Evolutionary conservation across 129 eudicot species (phyloP).

Genomic region (Scalesia atractyloides): DNA sequence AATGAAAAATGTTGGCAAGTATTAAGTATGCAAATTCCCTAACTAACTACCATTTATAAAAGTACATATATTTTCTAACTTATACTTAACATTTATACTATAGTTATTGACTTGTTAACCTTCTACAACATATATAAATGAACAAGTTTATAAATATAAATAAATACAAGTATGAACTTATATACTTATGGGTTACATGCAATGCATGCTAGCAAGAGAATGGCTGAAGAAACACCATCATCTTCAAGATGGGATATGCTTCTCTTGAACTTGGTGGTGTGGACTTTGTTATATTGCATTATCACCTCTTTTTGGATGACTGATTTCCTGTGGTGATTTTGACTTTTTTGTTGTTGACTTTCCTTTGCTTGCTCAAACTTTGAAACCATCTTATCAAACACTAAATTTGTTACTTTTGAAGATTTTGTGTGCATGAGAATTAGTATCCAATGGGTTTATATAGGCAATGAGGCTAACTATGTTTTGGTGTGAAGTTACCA

Average conservation of each 20-base stretch:
- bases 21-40: not conserved
- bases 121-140: not conserved
- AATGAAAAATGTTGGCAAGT: not conserved
- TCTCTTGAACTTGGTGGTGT: conserved; percentile 74
- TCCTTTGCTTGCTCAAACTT: conserved; percentile 40
- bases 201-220: conserved; percentile 73
- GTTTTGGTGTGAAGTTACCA: conserved; percentile 5
- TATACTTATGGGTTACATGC: conserved; percentile 42
- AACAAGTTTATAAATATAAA: not conserved
- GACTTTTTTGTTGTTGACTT: conserved; percentile 38
- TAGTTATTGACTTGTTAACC: not conserved
- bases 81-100: not conserved
- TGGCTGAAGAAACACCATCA: conserved; percentile 78
- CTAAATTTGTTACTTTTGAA: conserved; percentile 17
- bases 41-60: not conserved
- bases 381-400: conserved; percentile 46
- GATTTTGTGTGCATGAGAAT: conserved; percentile 25
- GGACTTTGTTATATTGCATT: conserved; percentile 76
- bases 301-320: conserved; percentile 40
- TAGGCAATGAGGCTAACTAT: conserved; percentile 29
- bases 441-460: conserved; percentile 32
- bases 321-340: conserved; percentile 31
- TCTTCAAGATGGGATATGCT: conserved; percentile 70
- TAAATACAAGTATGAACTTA: not conserved
- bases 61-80: not conserved